Percentiles rank a stretch among this genome's conserved stretches.
Conservation (phyloP, 228 moss, liverwort and hornwort genomes). For the Sphagnum fallax region DNA sequence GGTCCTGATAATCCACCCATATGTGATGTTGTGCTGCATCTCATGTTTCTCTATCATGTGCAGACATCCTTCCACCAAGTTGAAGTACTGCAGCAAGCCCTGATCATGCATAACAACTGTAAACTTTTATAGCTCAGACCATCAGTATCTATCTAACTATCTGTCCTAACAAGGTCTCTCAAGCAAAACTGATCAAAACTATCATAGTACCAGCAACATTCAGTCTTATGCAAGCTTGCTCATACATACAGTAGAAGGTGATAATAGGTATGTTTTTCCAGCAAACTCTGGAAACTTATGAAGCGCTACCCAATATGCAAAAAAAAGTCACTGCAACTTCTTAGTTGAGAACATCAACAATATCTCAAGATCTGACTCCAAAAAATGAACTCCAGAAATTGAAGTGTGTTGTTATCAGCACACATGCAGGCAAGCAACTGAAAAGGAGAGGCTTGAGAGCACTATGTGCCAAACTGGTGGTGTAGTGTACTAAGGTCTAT, state of each 20-base stretch:
- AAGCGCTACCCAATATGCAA: no score
- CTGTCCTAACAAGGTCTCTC: not conserved
- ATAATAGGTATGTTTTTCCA: not conserved
- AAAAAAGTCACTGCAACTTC: no score
- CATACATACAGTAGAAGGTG: not conserved
- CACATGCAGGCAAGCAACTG: no score
- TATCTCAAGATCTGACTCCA: no score
- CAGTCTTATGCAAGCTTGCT: not conserved
- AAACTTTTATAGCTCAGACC: not conserved
- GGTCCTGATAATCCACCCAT: conserved; percentile 88
- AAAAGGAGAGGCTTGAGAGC: no score
- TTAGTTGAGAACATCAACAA: no score
- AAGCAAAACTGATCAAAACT: not conserved
- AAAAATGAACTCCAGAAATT: no score
- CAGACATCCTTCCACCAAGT: conserved; percentile 81
- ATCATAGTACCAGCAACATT: not conserved
- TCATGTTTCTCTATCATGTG: conserved; percentile 58
- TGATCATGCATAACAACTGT: conserved; percentile 13
- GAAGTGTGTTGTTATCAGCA: no score
- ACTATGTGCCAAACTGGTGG: no score
- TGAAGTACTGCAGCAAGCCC: conserved; percentile 92
- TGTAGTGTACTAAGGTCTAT: no score
- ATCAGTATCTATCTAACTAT: not conserved
- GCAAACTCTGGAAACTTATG: not conserved
- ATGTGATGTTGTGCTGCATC: conserved; percentile 38